Evolutionary conservation across 257 asterid genomes (phyloP), one percentile per base, ranked within the genome.

Genomic region (Solanum dulcamara): DNA sequence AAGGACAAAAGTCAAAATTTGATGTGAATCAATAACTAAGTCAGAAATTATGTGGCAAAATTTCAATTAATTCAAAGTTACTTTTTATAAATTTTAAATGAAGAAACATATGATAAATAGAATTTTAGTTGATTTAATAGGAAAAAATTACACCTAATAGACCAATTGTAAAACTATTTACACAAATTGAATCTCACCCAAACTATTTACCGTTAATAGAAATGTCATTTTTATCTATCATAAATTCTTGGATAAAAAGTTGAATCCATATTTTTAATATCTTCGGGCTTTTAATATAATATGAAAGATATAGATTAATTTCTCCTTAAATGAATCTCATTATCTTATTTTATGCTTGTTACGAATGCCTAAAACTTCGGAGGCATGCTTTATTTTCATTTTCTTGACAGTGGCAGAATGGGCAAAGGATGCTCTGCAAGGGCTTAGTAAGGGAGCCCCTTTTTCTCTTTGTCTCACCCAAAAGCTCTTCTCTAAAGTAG

Each of bases 361-460:
- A n/a, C n/a, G n/a, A n/a, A 24, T 32, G 62, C 1, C 10, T 75
- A 46, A 77, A 77, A 30, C 24, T 14, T 42, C n/a, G 14, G 38
- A 46, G 26, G 9, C 81, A 44, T 75, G 59, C 81, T 74, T 40
- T 42, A 26, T 42, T 44, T 75, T 14, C 62, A 77, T 77, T 28
- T 46, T 77, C 62, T 87, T 59, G 81, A 75, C 95, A 96, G 99
- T 94, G 94, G 95, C 97, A 13, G 98, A 92, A 85, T 95, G 99
- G 99, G 99, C 98, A 8, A 94, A 92, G 90, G 99, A 96, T 87
- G 98, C 99, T 84, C 81, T 94, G 88, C 96, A 91, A 92, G 99
- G 98, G 89, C 91, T 96, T 40, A 88, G 85, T 86, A 94, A 94
- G 92, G 99, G 98, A 84, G 98, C 98, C 72, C 98, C 98, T 38